Base-by-base conservation (phyloP, 495 filamentous ascomycete genomes). In the Aspergillus diversus region DNA sequence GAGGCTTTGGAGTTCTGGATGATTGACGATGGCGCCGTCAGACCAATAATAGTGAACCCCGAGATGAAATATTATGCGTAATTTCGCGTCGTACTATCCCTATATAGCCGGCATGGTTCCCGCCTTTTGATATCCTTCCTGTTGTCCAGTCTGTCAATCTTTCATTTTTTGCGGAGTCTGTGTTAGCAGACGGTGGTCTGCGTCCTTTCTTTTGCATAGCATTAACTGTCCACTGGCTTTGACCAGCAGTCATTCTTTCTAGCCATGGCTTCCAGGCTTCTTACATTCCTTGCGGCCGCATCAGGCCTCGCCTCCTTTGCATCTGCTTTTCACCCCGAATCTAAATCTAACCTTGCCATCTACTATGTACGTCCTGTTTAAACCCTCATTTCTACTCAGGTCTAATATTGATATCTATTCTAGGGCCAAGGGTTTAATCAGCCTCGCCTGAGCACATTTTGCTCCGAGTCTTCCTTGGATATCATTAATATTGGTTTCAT, bases 401-500 rank as follows among this genome's bases (percentile, higher is more conserved):
- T 4, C 39, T 13, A 4, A 5, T 33, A 13, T 35, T 37, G 31
- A 12, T n/a, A 2, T 32, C 37, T 43, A 0, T 39, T 13, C 39
- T 57, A 89, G 86, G 86, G 71, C 13, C 81, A 83, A 81, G 81
- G 81, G 58, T 49, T 55, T 9, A 43, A 73, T 50, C 81, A 83
- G 55, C 59, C 65, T 32, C 78, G 79, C 27, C 80, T 92, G 1
- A 67, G 71, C 31, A 75, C 82, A 39, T 86, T 86, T 66, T 91
- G 89, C 72, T 67, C 82, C 27, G 79, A 88, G 46, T 69, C 81
- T 0, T 76, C 72, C 9, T 76, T 89, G 59, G 90, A 92, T 66
- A 85, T 92, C 51, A 87, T 92, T 68, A 83, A 84, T 52, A 64
- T 92, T 33, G 87, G 77, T 0, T 92, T 92, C 69, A 76, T 91